Percentiles rank a stretch among this genome's conserved stretches.
Evolutionary conservation across 2,329 filamentous ascomycete genomes (phyloP).

Genomic region (Penicillium sp.): DNA sequence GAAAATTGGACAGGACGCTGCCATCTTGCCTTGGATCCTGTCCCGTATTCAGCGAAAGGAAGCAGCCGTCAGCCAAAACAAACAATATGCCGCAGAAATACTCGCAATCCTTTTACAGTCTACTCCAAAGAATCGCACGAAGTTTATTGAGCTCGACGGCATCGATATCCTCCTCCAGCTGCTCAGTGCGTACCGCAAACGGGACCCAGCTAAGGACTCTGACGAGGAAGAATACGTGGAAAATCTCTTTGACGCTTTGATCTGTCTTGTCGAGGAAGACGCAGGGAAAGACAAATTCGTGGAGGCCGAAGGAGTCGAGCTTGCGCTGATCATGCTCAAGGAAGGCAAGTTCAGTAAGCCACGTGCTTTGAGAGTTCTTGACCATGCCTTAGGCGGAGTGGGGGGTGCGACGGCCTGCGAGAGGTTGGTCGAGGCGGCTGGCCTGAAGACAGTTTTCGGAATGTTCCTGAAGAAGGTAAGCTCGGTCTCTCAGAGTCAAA

Average conservation of each 20-base stretch:
- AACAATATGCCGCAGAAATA: slow-evolving; percentile 90
- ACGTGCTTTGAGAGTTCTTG: slow-evolving; percentile 74
- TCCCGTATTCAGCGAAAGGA: slow-evolving; percentile 69
- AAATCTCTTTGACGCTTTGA: slow-evolving; percentile 84
- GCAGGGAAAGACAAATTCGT: slow-evolving; percentile 77
- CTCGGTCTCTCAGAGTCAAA: neutral
- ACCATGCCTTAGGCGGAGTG: slow-evolving; percentile 70
- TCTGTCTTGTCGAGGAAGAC: slow-evolving; percentile 72
- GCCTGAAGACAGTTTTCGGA: slow-evolving; percentile 80
- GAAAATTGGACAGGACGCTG: slow-evolving; percentile 66
- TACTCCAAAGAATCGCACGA: slow-evolving; percentile 62
- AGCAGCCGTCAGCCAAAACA: slow-evolving; percentile 74
- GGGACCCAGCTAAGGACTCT: slow-evolving; percentile 78
- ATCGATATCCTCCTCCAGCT: slow-evolving; percentile 79
- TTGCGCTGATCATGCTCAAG: slow-evolving; percentile 86
- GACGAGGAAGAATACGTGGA: slow-evolving; percentile 95
- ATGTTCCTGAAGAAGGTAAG: slow-evolving; percentile 75
- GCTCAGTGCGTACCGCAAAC: slow-evolving; percentile 77
- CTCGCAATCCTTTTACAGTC: slow-evolving; percentile 84
- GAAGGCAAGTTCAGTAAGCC: slow-evolving; percentile 81
- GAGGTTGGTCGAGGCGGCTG: slow-evolving; percentile 75
- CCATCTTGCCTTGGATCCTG: slow-evolving; percentile 74
- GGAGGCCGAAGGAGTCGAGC: slow-evolving; percentile 86
- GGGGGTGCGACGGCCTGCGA: slow-evolving; percentile 65
- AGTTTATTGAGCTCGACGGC: slow-evolving; percentile 65